Percentiles rank a stretch among this genome's conserved stretches.
phyloP scores from a whole-genome alignment of 352 stramenopile species.

The Phytopythium sindhum region DNA sequence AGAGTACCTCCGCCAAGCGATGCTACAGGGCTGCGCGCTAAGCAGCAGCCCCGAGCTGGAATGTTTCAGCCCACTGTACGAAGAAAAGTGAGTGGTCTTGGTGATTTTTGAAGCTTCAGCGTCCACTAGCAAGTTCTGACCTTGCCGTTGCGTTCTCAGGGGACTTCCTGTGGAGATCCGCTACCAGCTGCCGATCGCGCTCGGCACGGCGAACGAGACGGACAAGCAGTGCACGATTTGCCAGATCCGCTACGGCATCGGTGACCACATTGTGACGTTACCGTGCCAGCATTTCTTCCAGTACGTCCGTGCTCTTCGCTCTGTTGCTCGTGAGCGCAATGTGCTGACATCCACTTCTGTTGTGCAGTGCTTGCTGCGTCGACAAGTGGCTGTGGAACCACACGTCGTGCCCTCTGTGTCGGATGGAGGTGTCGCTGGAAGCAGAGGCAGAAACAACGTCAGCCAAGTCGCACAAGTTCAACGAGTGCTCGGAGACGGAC shows the following conservation, averaged over 20 bases:
- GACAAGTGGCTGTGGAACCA: constrained; percentile 87
- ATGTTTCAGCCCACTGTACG: constrained; percentile 61
- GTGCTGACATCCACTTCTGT: not conserved
- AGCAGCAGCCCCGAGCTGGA: constrained; percentile 74
- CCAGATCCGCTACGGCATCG: constrained; percentile 78
- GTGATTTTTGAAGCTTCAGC: not conserved
- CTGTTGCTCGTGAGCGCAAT: not conserved
- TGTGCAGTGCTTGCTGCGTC: constrained; percentile 64
- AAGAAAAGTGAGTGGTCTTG: constrained; percentile 59
- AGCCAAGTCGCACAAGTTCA: constrained; percentile 72
- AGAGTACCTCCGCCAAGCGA: constrained; percentile 62
- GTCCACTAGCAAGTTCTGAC: not conserved
- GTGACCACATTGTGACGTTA: constrained; percentile 80
- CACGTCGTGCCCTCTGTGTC: constrained; percentile 80
- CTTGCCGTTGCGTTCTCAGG: constrained; percentile 16
- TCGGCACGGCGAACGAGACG: constrained; percentile 77
- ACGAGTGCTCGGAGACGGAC: constrained; percentile 62
- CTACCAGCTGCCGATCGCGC: constrained; percentile 72
- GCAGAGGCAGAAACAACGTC: constrained; percentile 27
- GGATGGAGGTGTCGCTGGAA: constrained; percentile 70
- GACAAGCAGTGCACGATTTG: constrained; percentile 87
- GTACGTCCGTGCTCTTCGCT: constrained; percentile 32
- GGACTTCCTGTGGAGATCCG: constrained; percentile 74
- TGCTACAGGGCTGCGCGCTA: constrained; percentile 47
- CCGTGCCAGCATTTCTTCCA: constrained; percentile 88